Evolutionary conservation across 495 filamentous ascomycete genomes (phyloP).

Genomic region (Zalerion maritima): DNA sequence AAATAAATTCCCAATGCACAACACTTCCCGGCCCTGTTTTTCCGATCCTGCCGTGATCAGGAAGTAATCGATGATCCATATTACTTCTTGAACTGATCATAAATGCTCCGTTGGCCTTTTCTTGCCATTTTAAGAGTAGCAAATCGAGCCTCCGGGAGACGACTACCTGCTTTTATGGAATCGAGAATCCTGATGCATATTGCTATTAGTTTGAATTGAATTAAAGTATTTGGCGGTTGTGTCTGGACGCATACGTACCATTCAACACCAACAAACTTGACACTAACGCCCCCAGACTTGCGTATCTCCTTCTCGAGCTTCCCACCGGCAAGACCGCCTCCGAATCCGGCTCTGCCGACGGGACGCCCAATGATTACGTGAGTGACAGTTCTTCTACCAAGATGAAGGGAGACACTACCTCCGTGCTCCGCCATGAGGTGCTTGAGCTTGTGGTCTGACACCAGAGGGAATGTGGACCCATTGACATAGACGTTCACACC

Average conservation of each 20-base stretch:
- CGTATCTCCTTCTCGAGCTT: constrained; percentile 77
- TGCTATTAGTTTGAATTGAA: not conserved
- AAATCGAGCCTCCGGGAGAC: constrained; percentile 63
- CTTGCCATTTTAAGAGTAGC: constrained; percentile 41
- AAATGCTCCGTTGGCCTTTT: constrained; percentile 48
- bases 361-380: constrained; percentile 71
- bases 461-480: constrained; percentile 62
- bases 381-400: constrained; percentile 60
- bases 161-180: constrained; percentile 58
- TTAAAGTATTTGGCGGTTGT: constrained; percentile 3
- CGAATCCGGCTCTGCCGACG: constrained; percentile 33
- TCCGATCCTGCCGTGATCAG: no score
- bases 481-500: constrained; percentile 71
- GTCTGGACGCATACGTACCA: constrained; percentile 43
- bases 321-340: constrained; percentile 63
- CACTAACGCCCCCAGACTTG: constrained; percentile 41
- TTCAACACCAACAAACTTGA: constrained; percentile 74
- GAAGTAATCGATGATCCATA: constrained; percentile 1
- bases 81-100: constrained; percentile 28
- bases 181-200: constrained; percentile 46
- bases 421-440: constrained; percentile 61
- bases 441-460: constrained; percentile 82
- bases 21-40: no score
- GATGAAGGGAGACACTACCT: constrained; percentile 47
- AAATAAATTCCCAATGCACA: no score